A percentile compares a stretch with the other conserved stretches of the same genome.
These are phyloP conservation scores for Penicillium sp. DNA, from an alignment of 2,329 filamentous ascomycete species.

Conservation along the genomic window DNA sequence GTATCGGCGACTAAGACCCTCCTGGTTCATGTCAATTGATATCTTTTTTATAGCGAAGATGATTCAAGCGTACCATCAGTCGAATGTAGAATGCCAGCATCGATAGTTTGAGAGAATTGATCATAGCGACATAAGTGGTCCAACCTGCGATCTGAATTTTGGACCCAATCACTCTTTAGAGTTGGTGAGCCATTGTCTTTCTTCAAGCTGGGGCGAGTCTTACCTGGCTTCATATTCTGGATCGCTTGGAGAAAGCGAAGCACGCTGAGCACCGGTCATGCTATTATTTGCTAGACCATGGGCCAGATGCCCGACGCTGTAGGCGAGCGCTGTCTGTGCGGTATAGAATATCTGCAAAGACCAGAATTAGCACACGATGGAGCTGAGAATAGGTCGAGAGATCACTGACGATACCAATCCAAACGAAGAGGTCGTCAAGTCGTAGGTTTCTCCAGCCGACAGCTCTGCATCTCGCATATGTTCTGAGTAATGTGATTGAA, in stretches of 20 bases:
- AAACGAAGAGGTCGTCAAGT: slow-evolving; percentile 56
- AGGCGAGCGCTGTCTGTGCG: slow-evolving; percentile 47
- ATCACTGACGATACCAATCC: slow-evolving; percentile 48
- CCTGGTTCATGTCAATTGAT: slow-evolving; percentile 7
- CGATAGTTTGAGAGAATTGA: slow-evolving; percentile 53
- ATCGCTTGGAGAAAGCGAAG: slow-evolving; percentile 39
- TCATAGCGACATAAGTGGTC: slow-evolving; percentile 50
- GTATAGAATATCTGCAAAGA: slow-evolving; percentile 47
- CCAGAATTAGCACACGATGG: slow-evolving; percentile 7
- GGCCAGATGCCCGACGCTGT: slow-evolving; percentile 46
- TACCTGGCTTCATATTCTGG: slow-evolving; percentile 50
- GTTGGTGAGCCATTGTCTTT: no score
- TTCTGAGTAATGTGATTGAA: slow-evolving; percentile 34
- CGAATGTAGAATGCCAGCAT: slow-evolving; percentile 55
- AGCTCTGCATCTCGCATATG: slow-evolving; percentile 31
- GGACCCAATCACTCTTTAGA: slow-evolving; percentile 47
- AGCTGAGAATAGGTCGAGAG: background rate
- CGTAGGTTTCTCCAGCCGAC: slow-evolving; percentile 25
- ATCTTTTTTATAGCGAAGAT: background rate
- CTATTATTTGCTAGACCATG: slow-evolving; percentile 55
- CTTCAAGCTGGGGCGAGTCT: no score
- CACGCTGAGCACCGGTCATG: slow-evolving; percentile 52
- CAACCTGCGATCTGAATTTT: slow-evolving; percentile 53
- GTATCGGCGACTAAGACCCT: slow-evolving; percentile 26
- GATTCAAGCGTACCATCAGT: slow-evolving; percentile 38